Evolutionary conservation across 2,329 filamentous ascomycete species (phyloP), one percentile per base, ranked within the genome.

Genomic region (Mycogone perniciosa): DNA sequence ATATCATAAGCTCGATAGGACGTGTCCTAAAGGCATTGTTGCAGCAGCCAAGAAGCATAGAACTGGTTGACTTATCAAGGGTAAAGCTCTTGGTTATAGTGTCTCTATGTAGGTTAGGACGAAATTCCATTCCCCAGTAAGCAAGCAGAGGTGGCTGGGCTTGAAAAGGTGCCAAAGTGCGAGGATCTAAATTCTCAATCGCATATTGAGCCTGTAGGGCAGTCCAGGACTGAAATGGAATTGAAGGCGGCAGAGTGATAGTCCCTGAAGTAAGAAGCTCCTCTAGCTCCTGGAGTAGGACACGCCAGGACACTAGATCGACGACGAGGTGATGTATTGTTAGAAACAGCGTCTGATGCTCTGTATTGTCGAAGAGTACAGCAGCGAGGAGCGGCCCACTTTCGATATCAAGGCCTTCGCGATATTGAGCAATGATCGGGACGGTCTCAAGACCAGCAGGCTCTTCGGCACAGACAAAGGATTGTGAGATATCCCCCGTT

Each of bases 231-330:
- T 7, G n/a, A 31, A 50, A 50, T 31, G 10, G 13, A 4, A 43
- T 5, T 13, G 46, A 20, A 7, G 39, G 38, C 5, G 30, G 13
- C 3, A 26, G 26, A 3, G 42, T 8, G 3, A 30, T 31, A 7
- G 11, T 11, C 37, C 53, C 53, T 48, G 31, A 8, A 4, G 9
- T 26, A 3, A 46, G 29, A 10, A 50, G 31, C 2, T 44, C 26
- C 33, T 57, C 54, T 1, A 57, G n/a, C 7, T 57, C 56, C 11
- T 39, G 26, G 0, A 57, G 44, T 2, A 56, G 37, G n/a, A 56
- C 31, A 7, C 54, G 51, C 56, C 56, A 57, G 5, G 56, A 57
- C 2, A 57, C 52, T 10, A 57, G 29, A n/a, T 57, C 56, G 7
- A 57, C 40, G 20, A 55, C 54, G 2, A 57, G 31, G 31, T 57